These are phyloP conservation scores for Gastrodia elata DNA, from an alignment of 106 monocot species.

Conservation along the genomic window DNA sequence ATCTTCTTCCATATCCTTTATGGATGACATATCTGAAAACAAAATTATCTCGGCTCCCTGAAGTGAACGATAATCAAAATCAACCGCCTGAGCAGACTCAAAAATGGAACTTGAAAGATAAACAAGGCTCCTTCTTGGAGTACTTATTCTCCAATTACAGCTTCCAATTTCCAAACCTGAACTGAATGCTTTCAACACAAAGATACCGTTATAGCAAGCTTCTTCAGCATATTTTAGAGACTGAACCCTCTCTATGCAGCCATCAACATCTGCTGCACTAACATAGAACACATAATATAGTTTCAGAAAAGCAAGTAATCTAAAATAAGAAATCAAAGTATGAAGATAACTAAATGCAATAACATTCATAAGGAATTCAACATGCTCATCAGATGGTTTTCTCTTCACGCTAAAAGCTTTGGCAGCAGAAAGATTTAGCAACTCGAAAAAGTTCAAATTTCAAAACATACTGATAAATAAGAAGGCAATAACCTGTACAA, in stretches of 20 bases:
- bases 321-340: not conserved
- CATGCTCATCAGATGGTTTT: not conserved
- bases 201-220: constrained; percentile 53
- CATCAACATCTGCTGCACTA: constrained; percentile 69
- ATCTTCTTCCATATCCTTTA: constrained; percentile 15
- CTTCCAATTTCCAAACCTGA: constrained; percentile 92
- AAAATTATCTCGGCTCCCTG: constrained; percentile 55
- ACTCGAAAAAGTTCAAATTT: not conserved
- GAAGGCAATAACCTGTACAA: constrained; percentile 69
- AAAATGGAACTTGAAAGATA: constrained; percentile 73
- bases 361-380: not conserved
- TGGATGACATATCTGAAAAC: constrained; percentile 71
- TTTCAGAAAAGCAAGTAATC: not conserved
- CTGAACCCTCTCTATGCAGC: constrained; percentile 55
- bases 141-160: constrained; percentile 76
- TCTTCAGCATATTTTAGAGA: constrained; percentile 76
- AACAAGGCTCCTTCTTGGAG: constrained; percentile 50
- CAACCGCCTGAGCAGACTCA: constrained; percentile 50
- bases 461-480: not conserved
- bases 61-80: constrained; percentile 49
- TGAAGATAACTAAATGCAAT: not conserved
- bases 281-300: constrained; percentile 12
- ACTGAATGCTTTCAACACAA: constrained; percentile 74
- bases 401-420: not conserved
- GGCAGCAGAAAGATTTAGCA: not conserved